Percentiles rank a stretch among this genome's conserved stretches.
These are phyloP conservation scores for Podospora sp. DNA, from an alignment of 495 filamentous ascomycete species.

Conservation along the genomic window DNA sequence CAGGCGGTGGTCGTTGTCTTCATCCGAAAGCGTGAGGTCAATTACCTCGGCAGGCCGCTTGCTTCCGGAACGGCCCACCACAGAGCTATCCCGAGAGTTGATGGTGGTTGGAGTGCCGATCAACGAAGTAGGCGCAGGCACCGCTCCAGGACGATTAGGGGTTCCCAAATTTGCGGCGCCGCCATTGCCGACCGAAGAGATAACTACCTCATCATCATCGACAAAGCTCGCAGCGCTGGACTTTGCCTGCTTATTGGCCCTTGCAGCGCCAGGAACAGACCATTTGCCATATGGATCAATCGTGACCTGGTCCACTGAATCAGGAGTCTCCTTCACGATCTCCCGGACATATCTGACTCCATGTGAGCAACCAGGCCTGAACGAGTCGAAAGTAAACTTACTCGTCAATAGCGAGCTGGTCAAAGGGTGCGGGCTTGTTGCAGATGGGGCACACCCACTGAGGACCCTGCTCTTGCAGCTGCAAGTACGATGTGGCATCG, in stretches of 20 bases:
- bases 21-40: slow-evolving; percentile 80
- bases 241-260: slow-evolving; percentile 21
- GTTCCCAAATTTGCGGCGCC: neutral
- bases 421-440: slow-evolving; percentile 78
- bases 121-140: slow-evolving; percentile 17
- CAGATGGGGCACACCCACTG: slow-evolving; percentile 95
- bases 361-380: slow-evolving; percentile 13
- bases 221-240: slow-evolving; percentile 34
- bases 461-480: slow-evolving; percentile 92
- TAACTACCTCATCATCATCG: slow-evolving; percentile 71
- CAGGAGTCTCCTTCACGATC: slow-evolving; percentile 72
- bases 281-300: slow-evolving; percentile 87
- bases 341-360: slow-evolving; percentile 79
- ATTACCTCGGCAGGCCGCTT: slow-evolving; percentile 74
- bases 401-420: slow-evolving; percentile 83
- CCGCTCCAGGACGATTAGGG: neutral
- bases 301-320: slow-evolving; percentile 76
- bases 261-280: slow-evolving; percentile 52
- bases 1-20: slow-evolving; percentile 62
- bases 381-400: slow-evolving; percentile 45
- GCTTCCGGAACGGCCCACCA: slow-evolving; percentile 50
- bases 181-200: slow-evolving; percentile 46
- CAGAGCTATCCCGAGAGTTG: slow-evolving; percentile 33
- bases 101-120: slow-evolving; percentile 35
- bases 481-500: slow-evolving; percentile 89